Percentiles rank a stretch among this genome's conserved stretches.
These are phyloP conservation scores for Solanum chiquidenum DNA, from an alignment of 257 asterid genomes.

Conservation along the genomic window DNA sequence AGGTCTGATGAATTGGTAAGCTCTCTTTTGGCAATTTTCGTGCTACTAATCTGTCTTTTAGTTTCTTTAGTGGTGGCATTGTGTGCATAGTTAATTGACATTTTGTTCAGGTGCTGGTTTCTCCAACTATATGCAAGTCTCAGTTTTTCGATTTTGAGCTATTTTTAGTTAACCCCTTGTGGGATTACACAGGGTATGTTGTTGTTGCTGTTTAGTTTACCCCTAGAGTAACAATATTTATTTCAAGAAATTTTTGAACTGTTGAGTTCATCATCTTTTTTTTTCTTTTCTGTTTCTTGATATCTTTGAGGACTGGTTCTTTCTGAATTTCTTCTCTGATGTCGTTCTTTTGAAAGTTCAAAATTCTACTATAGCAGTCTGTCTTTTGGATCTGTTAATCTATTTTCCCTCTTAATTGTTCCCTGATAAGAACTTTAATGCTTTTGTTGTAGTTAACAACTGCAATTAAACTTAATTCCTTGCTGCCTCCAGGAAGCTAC, in stretches of 20 bases:
- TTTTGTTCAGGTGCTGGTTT: not conserved
- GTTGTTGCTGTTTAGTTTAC: not conserved
- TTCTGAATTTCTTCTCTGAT: not conserved
- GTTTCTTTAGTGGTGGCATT: not conserved
- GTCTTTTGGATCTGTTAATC: not conserved
- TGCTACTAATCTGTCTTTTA: not conserved
- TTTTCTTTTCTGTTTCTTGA: not conserved
- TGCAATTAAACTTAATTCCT: not conserved
- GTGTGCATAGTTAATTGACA: not conserved
- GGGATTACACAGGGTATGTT: not conserved
- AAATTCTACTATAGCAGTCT: not conserved
- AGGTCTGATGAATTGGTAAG: conserved; percentile 91
- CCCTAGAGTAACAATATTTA: not conserved
- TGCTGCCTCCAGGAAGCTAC: conserved; percentile 67
- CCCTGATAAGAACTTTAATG: not conserved
- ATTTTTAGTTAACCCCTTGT: not conserved
- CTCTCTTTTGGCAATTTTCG: conserved; percentile 1
- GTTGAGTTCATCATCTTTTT: not conserved
- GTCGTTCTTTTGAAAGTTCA: not conserved
- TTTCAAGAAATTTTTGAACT: not conserved
- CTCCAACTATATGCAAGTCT: not conserved
- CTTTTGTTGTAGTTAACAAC: not conserved
- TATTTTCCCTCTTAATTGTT: not conserved
- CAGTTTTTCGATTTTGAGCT: not conserved
- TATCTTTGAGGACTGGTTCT: not conserved